These are phyloP conservation scores for Ustilago bromivora DNA, from an alignment of 1,284 basidiomycete species.

Conservation along the genomic window DNA sequence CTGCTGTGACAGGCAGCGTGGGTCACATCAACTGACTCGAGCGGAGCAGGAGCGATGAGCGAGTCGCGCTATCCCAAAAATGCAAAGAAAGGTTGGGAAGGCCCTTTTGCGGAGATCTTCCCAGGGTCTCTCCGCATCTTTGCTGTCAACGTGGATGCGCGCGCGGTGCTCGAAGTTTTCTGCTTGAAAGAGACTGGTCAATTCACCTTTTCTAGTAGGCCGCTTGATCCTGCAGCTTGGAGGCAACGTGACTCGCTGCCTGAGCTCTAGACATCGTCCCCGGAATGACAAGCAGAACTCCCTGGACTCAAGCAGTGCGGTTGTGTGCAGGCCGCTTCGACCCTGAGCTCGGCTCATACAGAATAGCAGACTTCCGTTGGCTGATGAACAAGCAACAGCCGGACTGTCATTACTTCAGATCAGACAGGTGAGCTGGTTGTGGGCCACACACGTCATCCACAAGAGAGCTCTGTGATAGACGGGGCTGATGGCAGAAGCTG, in stretches of 20 bases:
- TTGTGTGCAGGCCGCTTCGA: not conserved
- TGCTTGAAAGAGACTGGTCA: not conserved
- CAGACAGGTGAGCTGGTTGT: not conserved
- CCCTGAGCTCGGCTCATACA: not conserved
- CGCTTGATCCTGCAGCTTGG: not conserved
- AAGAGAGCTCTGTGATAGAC: not conserved
- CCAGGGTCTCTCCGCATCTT: not conserved
- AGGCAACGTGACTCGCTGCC: conserved; percentile 1
- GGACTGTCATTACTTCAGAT: not conserved
- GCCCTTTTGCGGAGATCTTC: conserved; percentile 7
- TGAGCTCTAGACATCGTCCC: not conserved
- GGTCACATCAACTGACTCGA: not conserved
- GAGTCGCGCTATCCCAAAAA: conserved; percentile 1
- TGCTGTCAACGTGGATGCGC: not conserved
- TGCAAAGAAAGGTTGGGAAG: conserved; percentile 7
- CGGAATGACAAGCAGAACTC: not conserved
- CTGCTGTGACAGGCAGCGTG: not conserved
- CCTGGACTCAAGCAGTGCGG: not conserved
- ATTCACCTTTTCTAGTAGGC: not conserved
- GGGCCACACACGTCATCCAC: conserved; percentile 1
- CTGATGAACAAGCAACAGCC: not conserved
- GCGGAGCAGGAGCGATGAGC: conserved; percentile 1
- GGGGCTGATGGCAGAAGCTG: not conserved
- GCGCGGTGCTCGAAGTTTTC: not conserved
- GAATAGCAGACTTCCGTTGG: not conserved